phyloP scores from a whole-genome alignment of 768 basidiomycete species.

The Lactifluus rugatus region DNA sequence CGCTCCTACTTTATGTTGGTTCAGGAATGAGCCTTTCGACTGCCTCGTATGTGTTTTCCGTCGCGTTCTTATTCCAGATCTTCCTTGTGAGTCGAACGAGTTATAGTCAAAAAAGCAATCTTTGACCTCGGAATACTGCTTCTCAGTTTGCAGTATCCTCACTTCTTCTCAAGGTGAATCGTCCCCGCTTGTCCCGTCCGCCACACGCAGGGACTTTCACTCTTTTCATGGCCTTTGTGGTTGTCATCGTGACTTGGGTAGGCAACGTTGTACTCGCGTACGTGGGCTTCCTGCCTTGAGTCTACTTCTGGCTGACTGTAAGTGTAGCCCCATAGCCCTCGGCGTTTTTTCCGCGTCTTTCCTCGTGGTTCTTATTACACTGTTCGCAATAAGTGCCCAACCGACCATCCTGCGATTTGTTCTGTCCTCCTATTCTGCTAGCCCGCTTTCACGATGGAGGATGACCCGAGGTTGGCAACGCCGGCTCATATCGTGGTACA shows the following conservation, averaged over 20 bases:
- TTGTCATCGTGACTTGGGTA: slow-evolving; percentile 12
- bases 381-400: slow-evolving; percentile 13
- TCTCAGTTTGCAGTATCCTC: slow-evolving; percentile 16
- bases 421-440: slow-evolving; percentile 3
- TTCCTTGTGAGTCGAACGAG: slow-evolving; percentile 9
- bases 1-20: slow-evolving; percentile 17
- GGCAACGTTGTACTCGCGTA: slow-evolving; percentile 18
- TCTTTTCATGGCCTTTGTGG: slow-evolving; percentile 13
- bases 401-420: slow-evolving; percentile 5
- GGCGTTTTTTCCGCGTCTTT: slow-evolving; percentile 15
- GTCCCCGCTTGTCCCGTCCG: slow-evolving; percentile 14
- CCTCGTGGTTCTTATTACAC: neutral
- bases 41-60: slow-evolving; percentile 18
- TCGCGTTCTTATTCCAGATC: slow-evolving; percentile 18
- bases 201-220: slow-evolving; percentile 11
- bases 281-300: neutral
- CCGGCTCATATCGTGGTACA: slow-evolving; percentile 12
- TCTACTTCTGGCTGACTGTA: neutral
- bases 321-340: slow-evolving; percentile 13
- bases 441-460: slow-evolving; percentile 8
- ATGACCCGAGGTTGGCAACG: neutral
- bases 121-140: neutral
- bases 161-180: slow-evolving; percentile 17
- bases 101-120: neutral
- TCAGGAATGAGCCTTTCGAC: slow-evolving; percentile 18